Base-by-base conservation (phyloP, 495 filamentous ascomycete genomes). In the Echria macrotheca region DNA sequence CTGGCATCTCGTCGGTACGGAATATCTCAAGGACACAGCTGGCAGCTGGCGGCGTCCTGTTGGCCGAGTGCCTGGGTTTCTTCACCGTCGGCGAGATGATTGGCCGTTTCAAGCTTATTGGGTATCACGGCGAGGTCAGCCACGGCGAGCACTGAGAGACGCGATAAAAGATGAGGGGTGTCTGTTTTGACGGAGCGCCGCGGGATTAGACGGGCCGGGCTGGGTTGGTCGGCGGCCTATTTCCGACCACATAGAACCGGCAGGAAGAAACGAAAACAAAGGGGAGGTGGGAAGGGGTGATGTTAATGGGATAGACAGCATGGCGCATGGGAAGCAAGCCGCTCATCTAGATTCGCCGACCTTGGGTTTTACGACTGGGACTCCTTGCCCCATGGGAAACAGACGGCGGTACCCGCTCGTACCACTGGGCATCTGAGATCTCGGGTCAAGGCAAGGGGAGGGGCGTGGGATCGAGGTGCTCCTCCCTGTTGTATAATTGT, bases 1-100 rank as follows among this genome's bases (percentile, higher is more conserved):
- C 60, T 58, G 62, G 86, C 53, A 61, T 93, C 49, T 72, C 80
- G 61, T 75, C 74, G 49, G 62, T 86, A 52, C 79, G 88, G 60
- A 87, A 83, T 68, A 43, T 91, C 59, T 84, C 76, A 67, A 73
- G 67, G 40, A 73, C 81, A 62, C 81, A 95, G 65, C 52, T 89
- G 46, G 76, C 75, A 21, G 64, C 85, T 18, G 81, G 71, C 44
- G 87, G 85, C 62, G 85, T 99, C 44, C 68, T 95, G 50, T 61
- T 70, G 31, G 91, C 91, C 29, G 93, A 99, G 74, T 78, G 88
- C 41, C 68, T 99, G 49, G 93, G 93, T 45, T 97, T 99, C 79
- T 99, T 97, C 79, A 91, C 89, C 14, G 80, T 99, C 18, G 93
- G 93, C 49, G 89, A 96, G 79, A 97, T 99, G 71, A 85, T 97